These are phyloP conservation scores for Backusella parvicylindrica DNA, from an alignment of 192 early-diverging fungal species.

Conservation along the genomic window DNA sequence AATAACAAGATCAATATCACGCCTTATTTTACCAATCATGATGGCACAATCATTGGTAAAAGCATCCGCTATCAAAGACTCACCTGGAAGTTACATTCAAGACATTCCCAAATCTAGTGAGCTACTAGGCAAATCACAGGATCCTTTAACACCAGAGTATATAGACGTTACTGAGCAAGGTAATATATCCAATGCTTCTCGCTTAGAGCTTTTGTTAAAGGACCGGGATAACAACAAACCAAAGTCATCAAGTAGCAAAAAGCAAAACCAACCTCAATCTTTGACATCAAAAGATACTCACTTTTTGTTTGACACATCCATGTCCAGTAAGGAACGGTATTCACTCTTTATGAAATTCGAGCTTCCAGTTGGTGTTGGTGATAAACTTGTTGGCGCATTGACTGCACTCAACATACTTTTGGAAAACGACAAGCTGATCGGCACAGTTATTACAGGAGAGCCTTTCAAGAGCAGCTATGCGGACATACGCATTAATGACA, in stretches of 20 bases:
- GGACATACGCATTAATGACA: neutral
- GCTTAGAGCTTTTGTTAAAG: slow-evolving; percentile 9
- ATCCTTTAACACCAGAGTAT: slow-evolving; percentile 7
- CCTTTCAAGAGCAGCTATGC: neutral
- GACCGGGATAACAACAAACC: neutral
- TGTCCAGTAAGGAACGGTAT: neutral
- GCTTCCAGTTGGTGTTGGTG: neutral
- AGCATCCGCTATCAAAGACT: neutral
- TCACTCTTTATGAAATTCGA: neutral
- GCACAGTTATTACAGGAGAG: neutral
- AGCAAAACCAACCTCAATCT: neutral
- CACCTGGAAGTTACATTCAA: neutral
- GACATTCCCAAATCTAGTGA: neutral
- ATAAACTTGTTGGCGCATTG: slow-evolving; percentile 5
- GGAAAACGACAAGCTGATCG: slow-evolving; percentile 17
- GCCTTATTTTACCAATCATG: slow-evolving; percentile 12
- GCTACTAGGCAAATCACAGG: neutral
- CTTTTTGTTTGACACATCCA: neutral
- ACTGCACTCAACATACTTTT: slow-evolving; percentile 14
- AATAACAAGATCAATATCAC: neutral
- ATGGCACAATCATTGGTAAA: slow-evolving; percentile 12
- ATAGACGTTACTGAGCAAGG: slow-evolving; percentile 14
- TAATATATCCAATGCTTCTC: slow-evolving; percentile 14
- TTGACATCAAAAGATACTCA: neutral
- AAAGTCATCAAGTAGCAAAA: neutral